Evolutionary conservation across 257 asterid genomes (phyloP).

Genomic region (Mitragyna speciosa): DNA sequence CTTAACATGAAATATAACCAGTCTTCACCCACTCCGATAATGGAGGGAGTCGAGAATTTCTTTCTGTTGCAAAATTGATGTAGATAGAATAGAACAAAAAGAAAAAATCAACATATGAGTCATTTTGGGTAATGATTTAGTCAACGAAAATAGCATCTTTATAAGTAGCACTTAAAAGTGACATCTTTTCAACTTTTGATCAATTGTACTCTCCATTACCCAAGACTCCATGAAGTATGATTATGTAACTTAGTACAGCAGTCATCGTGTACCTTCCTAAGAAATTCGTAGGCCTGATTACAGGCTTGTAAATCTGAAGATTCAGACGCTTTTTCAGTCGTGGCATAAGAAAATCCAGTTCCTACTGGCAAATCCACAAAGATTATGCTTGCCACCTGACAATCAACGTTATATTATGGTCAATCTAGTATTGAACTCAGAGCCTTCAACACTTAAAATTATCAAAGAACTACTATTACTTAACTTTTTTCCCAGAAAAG

Average conservation of each 20-base stretch:
- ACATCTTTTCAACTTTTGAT: no score
- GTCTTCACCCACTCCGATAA: neutral
- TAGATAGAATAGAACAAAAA: neutral
- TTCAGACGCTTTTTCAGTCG: slow-evolving; percentile 16
- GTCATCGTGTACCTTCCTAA: slow-evolving; percentile 23
- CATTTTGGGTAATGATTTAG: no score
- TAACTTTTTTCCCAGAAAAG: neutral
- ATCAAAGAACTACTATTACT: no score
- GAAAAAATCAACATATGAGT: neutral
- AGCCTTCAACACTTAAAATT: neutral
- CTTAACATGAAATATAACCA: neutral
- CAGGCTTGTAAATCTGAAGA: slow-evolving; percentile 13
- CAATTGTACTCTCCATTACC: no score
- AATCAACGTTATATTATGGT: neutral
- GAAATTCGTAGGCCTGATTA: slow-evolving; percentile 27
- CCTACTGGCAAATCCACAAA: slow-evolving; percentile 33
- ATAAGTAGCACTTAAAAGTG: no score
- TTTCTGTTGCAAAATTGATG: neutral
- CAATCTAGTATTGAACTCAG: neutral
- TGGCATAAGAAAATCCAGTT: slow-evolving; percentile 36
- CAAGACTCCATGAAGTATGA: neutral
- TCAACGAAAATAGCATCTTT: no score
- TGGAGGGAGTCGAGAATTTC: neutral
- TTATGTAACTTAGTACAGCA: neutral
- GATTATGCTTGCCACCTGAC: slow-evolving; percentile 28